Percentiles rank a stretch among this genome's conserved stretches.
These are phyloP conservation scores for Solanum arcanum DNA, from an alignment of 257 asterid species.

Conservation along the genomic window DNA sequence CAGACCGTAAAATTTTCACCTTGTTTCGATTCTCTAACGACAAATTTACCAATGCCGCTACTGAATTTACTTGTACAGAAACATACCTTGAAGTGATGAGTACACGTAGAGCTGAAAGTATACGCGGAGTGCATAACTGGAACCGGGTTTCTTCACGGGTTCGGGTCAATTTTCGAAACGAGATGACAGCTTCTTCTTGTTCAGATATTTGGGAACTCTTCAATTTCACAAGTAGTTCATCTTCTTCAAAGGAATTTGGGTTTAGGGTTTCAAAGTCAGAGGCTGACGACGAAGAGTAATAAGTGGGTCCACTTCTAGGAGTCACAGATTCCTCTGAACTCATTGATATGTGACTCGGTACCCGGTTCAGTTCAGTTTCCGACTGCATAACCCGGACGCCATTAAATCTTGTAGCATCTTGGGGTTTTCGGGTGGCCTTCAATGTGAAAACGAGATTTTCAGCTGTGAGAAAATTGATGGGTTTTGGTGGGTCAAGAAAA, in stretches of 20 bases:
- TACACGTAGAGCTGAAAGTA: slow-evolving; percentile 41
- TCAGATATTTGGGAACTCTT: slow-evolving; percentile 56
- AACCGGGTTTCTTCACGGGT: slow-evolving; percentile 58
- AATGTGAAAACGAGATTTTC: slow-evolving; percentile 38
- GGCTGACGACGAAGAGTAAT: slow-evolving; percentile 54
- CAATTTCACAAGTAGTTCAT: slow-evolving; percentile 32
- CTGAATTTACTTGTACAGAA: slow-evolving; percentile 64
- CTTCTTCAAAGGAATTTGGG: slow-evolving; percentile 37
- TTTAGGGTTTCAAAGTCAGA: slow-evolving; percentile 31
- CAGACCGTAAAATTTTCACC: slow-evolving; percentile 81
- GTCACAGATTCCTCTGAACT: slow-evolving; percentile 57
- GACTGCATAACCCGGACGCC: background rate
- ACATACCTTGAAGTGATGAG: slow-evolving; percentile 45
- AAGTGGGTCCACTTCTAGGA: slow-evolving; percentile 12
- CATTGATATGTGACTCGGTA: slow-evolving; percentile 28
- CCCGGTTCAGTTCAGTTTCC: slow-evolving; percentile 13
- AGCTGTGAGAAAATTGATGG: slow-evolving; percentile 51
- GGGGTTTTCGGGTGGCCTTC: background rate
- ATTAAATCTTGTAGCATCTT: background rate
- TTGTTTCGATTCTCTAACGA: slow-evolving; percentile 77
- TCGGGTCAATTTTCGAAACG: slow-evolving; percentile 65
- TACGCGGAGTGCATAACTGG: slow-evolving; percentile 55
- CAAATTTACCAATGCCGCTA: slow-evolving; percentile 69
- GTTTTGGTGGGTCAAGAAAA: slow-evolving; percentile 38
- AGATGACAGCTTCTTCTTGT: slow-evolving; percentile 56